Base-by-base conservation (phyloP, 371 early-diverging fungal genomes). In the Mucor indicus region DNA sequence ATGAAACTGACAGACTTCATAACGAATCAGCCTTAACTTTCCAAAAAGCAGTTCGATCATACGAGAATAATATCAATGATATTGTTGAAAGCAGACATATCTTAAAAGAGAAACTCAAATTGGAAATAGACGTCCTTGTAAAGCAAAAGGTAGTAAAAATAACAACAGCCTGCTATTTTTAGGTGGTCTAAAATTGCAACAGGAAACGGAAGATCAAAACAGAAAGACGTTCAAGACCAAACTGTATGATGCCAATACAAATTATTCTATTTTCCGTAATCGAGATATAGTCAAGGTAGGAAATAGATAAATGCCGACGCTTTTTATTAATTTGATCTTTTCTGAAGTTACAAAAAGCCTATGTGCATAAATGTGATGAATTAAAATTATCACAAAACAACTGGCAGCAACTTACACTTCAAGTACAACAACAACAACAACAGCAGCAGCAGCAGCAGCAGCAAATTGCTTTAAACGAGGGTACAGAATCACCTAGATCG, bases 251-350 rank as follows among this genome's bases (percentile, higher is more conserved):
- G 51, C 48, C 12, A 74, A 74, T 44, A n/a, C 35, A 3, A 56
- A 61, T 35, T 74, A 74, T 38, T 53, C 54, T 12, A 55, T 37
- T 8, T 69, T 56, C 44, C 53, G 70, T n/a, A 67, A 63, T 13
- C 52, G 62, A n/a, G 70, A 74, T 20, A 58, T 74, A n/a, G 53
- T 51, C 13, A 74, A 74, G 57, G 74, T 73, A 59, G 37, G 29
- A 17, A 11, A 27, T 36, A 5, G 10, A 16, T 41, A 38, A 31
- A 22, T 13, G 20, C 16, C 21, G 13, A 24, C 30, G 2, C 25
- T 9, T 21, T 13, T 24, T 23, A 12, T 41, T 12, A 31, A 20
- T 30, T 13, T 20, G 2, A 17, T 37, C 22, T 32, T 16, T 3
- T 38, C 21, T 13, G 23, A 35, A 79, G 80, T 56, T 74, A 16